phyloP scores from a whole-genome alignment of 805 yeast genomes.

The Candida xiaguanensis region DNA sequence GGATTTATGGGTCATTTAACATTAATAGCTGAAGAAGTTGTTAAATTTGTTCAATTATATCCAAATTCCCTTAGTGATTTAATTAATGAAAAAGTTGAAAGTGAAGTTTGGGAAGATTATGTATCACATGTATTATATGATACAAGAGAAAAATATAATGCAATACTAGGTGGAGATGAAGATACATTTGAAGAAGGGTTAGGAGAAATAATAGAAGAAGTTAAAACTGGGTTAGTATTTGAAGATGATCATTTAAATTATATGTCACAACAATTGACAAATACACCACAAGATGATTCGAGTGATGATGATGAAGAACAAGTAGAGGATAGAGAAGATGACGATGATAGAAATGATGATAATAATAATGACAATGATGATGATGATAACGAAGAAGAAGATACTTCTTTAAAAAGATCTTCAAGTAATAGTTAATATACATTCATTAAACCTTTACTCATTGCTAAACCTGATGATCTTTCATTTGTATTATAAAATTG shows the following conservation, averaged over 20 bases:
- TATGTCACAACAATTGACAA: slow-evolving; percentile 71
- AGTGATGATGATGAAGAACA: slow-evolving; percentile 23
- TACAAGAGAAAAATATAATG: slow-evolving; percentile 90
- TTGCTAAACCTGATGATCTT: slow-evolving; percentile 80
- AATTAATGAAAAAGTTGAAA: slow-evolving; percentile 36
- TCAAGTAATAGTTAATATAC: slow-evolving; percentile 69
- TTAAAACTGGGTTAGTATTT: slow-evolving; percentile 26
- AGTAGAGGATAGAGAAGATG: slow-evolving; percentile 40
- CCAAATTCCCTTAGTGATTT: slow-evolving; percentile 36
- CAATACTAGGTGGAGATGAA: slow-evolving; percentile 81
- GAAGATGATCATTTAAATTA: slow-evolving; percentile 61
- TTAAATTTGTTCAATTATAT: slow-evolving; percentile 62
- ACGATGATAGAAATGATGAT: slow-evolving; percentile 74
- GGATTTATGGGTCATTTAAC: slow-evolving; percentile 98
- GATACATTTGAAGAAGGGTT: slow-evolving; percentile 40
- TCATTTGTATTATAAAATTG: slow-evolving; percentile 77
- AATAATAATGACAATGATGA: slow-evolving; percentile 63
- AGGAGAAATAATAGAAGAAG: slow-evolving; percentile 37
- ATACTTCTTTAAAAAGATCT: slow-evolving; percentile 33
- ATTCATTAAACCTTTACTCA: slow-evolving; percentile 88
- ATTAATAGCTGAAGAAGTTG: slow-evolving; percentile 92
- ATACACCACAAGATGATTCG: slow-evolving; percentile 18
- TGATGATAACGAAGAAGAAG: slow-evolving; percentile 14
- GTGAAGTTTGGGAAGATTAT: slow-evolving; percentile 70
- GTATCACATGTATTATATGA: slow-evolving; percentile 80